A percentile compares a stretch with the other conserved stretches of the same genome.
phyloP scores from a whole-genome alignment of 305 asterid species.

The Fraxinus floribunda region DNA sequence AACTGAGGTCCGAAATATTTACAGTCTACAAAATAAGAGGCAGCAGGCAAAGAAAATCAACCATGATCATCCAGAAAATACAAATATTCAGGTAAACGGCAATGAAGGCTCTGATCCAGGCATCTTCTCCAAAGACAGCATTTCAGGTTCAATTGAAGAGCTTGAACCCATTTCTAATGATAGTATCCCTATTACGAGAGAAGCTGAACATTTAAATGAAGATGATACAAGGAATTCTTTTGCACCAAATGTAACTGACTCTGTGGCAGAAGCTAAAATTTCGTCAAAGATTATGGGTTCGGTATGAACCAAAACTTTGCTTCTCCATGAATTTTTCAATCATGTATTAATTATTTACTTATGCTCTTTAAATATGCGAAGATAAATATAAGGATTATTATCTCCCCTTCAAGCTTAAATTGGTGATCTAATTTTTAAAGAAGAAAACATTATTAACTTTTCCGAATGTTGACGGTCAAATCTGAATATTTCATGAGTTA shows the following conservation, averaged over 20 bases:
- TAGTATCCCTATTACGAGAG: conserved; percentile 29
- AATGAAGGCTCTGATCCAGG: conserved; percentile 41
- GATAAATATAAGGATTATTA: background rate
- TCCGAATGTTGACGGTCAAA: background rate
- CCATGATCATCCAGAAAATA: conserved; percentile 40
- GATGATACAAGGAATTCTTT: conserved; percentile 28
- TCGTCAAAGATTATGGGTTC: conserved; percentile 18
- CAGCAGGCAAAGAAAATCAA: conserved; percentile 55
- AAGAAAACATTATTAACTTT: background rate
- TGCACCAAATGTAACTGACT: conserved; percentile 33
- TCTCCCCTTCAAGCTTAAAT: background rate
- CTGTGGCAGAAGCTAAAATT: conserved; percentile 31
- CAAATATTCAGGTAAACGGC: conserved; percentile 35
- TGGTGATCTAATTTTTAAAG: conserved; percentile 4
- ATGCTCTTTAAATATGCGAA: background rate
- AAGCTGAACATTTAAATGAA: conserved; percentile 34
- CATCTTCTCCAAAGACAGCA: conserved; percentile 28
- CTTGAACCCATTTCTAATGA: conserved; percentile 27
- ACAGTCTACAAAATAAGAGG: conserved; percentile 65
- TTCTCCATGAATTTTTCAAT: background rate
- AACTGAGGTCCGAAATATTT: conserved; percentile 27
- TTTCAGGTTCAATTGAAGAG: conserved; percentile 37
- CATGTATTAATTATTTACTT: background rate
- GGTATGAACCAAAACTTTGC: conserved; percentile 24
- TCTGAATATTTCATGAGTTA: conserved; percentile 9